These are phyloP conservation scores for Aschersonia sp. DNA, from an alignment of 2,329 filamentous ascomycete genomes.

Conservation along the genomic window DNA sequence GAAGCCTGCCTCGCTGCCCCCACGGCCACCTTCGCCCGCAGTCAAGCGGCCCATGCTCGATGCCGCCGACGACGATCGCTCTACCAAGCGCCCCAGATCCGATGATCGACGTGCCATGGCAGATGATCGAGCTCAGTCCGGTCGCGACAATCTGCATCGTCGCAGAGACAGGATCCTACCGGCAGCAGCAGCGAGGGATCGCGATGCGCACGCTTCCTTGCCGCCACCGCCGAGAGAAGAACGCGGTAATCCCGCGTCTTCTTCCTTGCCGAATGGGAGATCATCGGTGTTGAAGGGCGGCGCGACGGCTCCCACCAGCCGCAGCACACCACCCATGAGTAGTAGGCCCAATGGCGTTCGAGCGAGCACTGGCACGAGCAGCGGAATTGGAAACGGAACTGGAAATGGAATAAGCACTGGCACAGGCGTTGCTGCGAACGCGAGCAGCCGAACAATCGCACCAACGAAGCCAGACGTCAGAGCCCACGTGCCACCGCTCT, in stretches of 20 bases:
- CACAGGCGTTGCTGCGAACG: not conserved
- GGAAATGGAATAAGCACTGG: too few species aligned
- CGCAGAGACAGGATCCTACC: conserved; percentile 12
- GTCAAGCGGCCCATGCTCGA: conserved; percentile 33
- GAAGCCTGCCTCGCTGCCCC: conserved; percentile 20
- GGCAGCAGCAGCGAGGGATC: not conserved
- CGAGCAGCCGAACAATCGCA: conserved; percentile 17
- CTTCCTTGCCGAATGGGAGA: conserved; percentile 22
- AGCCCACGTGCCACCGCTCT: conserved; percentile 32
- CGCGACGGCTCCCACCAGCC: conserved; percentile 5
- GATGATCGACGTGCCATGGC: conserved; percentile 16
- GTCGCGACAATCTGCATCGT: conserved; percentile 18
- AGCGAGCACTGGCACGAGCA: conserved; percentile 12
- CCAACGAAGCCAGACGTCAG: conserved; percentile 23
- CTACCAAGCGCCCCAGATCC: conserved; percentile 30
- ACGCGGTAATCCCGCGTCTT: conserved; percentile 7
- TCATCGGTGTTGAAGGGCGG: conserved; percentile 13
- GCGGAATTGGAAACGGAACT: conserved; percentile 1
- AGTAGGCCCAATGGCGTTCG: too few species aligned
- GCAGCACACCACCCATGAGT: conserved; percentile 17
- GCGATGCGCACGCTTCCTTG: conserved; percentile 7
- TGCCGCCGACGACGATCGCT: conserved; percentile 25
- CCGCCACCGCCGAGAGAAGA: conserved; percentile 11
- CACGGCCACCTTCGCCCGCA: conserved; percentile 26
- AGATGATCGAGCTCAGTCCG: conserved; percentile 17